Base-by-base conservation (phyloP, 345 rosid genomes). In the Lumnitzera racemosa region DNA sequence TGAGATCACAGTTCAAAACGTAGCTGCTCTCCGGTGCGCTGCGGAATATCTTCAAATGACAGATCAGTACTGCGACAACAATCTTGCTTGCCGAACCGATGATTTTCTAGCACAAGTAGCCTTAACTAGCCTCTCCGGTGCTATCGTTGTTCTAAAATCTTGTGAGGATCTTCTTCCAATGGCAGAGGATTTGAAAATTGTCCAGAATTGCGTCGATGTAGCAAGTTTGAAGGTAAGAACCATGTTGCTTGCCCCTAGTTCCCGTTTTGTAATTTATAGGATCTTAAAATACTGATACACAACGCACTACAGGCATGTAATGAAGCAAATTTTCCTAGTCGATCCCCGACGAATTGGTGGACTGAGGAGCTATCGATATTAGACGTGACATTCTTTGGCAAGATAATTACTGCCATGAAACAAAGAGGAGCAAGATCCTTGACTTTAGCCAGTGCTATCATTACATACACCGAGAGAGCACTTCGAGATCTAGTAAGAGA, bases 281-380 rank as follows among this genome's bases (percentile, higher is more conserved):
- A 60, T n/a, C 20, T 8, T 12, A 46, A 14, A 43, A 43, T 43
- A 16, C 5, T 59, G 46, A 49, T 49, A 15, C 43, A 16, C 12
- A 1, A 16, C 11, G 46, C 20, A 6, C n/a, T 51, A 41, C 49
- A 92, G 96, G 85, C 83, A 12, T 94, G 91, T 54, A 84, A 80
- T 46, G 97, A 86, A 68, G 89, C 86, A 3, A 90, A 79, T 73
- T 84, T 88, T 52, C 96, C 99, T 0, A 81, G 95, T 67, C 81
- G 96, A 51, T 70, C 90, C 13, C 99, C 97, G 25, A 81, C 91
- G 0, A 90, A 90, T 64, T 94, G 99, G 99, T 94, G 99, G 99
- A 79, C 90, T 2, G 95, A 90, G 70, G 99, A 90, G 80, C 75
- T 94, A 12, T 83, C 95, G 15, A 87, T 94, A 56, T 64, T 94